Conservation (phyloP, 495 filamentous ascomycete genomes). For the Penicillium bialowiezense region DNA sequence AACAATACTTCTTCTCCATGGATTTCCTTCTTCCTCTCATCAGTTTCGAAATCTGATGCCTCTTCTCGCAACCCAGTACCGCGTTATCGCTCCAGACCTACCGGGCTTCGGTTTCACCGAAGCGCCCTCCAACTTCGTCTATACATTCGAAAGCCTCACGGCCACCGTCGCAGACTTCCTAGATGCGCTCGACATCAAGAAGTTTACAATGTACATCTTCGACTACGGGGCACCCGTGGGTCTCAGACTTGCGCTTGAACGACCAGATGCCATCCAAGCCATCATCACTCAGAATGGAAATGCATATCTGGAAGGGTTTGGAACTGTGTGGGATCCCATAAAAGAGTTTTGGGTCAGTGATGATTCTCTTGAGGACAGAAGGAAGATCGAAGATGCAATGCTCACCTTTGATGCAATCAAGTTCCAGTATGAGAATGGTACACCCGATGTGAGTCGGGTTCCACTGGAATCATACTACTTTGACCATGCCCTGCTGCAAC, state of each 20-base stretch:
- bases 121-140: constrained; percentile 44
- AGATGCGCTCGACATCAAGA: constrained; percentile 39
- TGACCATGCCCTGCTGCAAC: constrained; percentile 49
- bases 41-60: constrained; percentile 44
- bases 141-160: constrained; percentile 50
- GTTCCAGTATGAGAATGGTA: constrained; percentile 56
- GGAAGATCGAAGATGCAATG: constrained; percentile 32
- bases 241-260: constrained; percentile 50
- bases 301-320: constrained; percentile 59
- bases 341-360: constrained; percentile 46
- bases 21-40: background rate
- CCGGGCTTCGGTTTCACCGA: constrained; percentile 62
- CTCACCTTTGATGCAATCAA: constrained; percentile 47
- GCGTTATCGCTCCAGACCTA: constrained; percentile 59
- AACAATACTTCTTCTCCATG: constrained; percentile 45
- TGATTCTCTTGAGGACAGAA: constrained; percentile 30
- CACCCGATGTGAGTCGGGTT: constrained; percentile 31
- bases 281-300: constrained; percentile 65
- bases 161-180: constrained; percentile 48
- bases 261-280: constrained; percentile 44
- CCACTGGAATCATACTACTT: constrained; percentile 49
- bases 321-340: constrained; percentile 54
- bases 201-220: constrained; percentile 60
- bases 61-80: constrained; percentile 48
- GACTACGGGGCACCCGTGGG: constrained; percentile 64